Percentiles rank a stretch among this genome's conserved stretches.
Conservation (phyloP, 2,329 filamentous ascomycete genomes). For the Neoarthrinium moseri region DNA sequence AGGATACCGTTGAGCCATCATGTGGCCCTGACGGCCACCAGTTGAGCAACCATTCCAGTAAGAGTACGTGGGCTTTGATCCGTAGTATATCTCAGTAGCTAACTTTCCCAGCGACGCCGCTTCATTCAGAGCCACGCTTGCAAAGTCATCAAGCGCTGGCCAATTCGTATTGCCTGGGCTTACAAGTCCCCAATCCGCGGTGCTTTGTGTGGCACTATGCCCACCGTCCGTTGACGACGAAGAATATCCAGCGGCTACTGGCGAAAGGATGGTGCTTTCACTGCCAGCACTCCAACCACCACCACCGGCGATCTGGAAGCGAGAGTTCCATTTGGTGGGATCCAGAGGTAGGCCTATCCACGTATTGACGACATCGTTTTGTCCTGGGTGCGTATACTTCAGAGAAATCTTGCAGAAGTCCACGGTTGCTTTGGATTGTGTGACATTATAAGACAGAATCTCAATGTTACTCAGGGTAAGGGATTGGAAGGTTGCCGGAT, state of each 20-base stretch:
- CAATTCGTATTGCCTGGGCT: conserved; percentile 3
- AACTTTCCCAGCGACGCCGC: conserved; percentile 2
- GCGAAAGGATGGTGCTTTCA: conserved; percentile 2
- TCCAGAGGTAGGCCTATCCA: conserved; percentile 3
- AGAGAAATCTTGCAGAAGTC: conserved; percentile 3
- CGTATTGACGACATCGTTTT: conserved; percentile 6
- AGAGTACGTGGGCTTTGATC: conserved; percentile 18
- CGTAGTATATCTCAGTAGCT: background rate
- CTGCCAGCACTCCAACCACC: background rate
- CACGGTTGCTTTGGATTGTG: background rate
- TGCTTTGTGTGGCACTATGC: background rate
- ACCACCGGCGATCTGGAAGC: conserved; percentile 5
- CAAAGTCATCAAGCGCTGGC: conserved; percentile 5
- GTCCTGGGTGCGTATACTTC: conserved; percentile 3
- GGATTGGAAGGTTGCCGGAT: background rate
- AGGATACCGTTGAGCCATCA: conserved; percentile 49
- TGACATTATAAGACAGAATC: background rate
- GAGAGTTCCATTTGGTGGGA: conserved; percentile 2
- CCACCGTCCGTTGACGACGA: conserved; percentile 3
- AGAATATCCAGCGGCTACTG: background rate
- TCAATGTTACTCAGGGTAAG: conserved; percentile 1
- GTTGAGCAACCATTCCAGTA: conserved; percentile 60
- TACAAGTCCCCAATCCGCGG: conserved; percentile 5
- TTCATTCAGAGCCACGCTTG: background rate
- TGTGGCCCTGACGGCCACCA: conserved; percentile 56